Base-by-base conservation (phyloP, 2,329 filamentous ascomycete species). In the Xylaria sp. region DNA sequence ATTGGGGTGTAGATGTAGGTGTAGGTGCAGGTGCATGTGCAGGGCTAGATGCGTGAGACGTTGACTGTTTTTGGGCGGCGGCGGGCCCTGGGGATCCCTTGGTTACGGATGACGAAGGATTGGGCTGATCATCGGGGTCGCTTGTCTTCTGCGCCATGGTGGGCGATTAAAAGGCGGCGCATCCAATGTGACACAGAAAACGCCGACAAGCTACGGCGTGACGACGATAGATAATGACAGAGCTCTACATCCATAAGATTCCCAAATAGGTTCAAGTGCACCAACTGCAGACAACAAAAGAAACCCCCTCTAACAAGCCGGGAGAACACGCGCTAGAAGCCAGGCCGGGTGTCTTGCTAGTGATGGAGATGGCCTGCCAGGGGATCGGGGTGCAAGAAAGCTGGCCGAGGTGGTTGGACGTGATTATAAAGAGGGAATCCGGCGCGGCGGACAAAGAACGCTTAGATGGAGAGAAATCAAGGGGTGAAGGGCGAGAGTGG, bases 71-170 rank as follows among this genome's bases (percentile, higher is more conserved):
- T 72, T 77, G 73, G 71, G 74, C 67, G 70, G 74, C 70, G 59
- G 73, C 73, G 68, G 75, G 69, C 63, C 75, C 77, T 71, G 74
- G 67, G 67, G 66, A 69, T 65, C 76, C 75, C 72, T 76, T 78
- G 69, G 75, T 75, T 40, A 74, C 74, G 68, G 77, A 77, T 76
- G 77, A 78, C 73, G 77, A 75, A 75, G 77, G 74, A 76, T 78
- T 78, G 72, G 77, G 72, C 71, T 77, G 77, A 74, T 78, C 77
- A 74, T 76, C 76, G 73, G 76, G 69, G 68, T 76, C 74, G 77
- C 74, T 76, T 64, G 77, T 75, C 73, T 77, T 79, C 72, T 76
- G 78, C 74, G 77, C 76, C 77, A 79, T 79, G 72, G 72, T 77
- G 74, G 75, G 74, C 68, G 74, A 77, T 75, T 74, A 77, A 38